phyloP scores from a whole-genome alignment of 306 rosid genomes.

The Castanopsis chinensis region DNA sequence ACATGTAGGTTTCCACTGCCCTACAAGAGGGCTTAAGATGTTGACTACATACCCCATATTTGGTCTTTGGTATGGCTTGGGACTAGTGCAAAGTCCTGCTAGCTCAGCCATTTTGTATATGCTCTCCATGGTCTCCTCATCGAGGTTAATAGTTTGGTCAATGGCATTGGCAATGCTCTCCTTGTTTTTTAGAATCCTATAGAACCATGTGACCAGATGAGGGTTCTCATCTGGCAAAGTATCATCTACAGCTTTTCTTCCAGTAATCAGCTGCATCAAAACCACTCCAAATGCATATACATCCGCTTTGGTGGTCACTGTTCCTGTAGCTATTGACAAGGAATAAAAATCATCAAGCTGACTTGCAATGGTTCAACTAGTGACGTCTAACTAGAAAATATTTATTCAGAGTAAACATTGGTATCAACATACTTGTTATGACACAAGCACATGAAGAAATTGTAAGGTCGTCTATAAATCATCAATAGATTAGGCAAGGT shows the following conservation, averaged over 20 bases:
- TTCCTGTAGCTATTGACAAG: constrained; percentile 68
- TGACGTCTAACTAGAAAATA: no score
- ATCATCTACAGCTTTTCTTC: constrained; percentile 75
- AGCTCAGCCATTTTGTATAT: constrained; percentile 75
- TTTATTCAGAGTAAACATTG: no score
- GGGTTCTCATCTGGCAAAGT: constrained; percentile 68
- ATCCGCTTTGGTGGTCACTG: constrained; percentile 90
- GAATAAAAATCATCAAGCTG: background rate
- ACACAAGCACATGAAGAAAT: no score
- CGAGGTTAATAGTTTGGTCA: constrained; percentile 63
- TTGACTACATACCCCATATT: constrained; percentile 89
- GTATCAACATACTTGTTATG: no score
- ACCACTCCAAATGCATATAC: constrained; percentile 87
- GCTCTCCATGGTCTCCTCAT: constrained; percentile 87
- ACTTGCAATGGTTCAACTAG: no score
- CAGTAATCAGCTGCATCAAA: constrained; percentile 76
- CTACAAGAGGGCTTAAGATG: constrained; percentile 69
- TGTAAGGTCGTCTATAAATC: no score
- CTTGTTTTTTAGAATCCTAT: constrained; percentile 61
- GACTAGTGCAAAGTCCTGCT: constrained; percentile 83
- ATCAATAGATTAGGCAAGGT: no score
- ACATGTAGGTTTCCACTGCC: constrained; percentile 70
- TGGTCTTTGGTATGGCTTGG: constrained; percentile 81
- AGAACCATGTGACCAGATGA: constrained; percentile 86
- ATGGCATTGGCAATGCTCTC: constrained; percentile 83